Evolutionary conservation across 805 yeast species (phyloP).

Genomic region (Wickerhamomyces sydowiorum): DNA sequence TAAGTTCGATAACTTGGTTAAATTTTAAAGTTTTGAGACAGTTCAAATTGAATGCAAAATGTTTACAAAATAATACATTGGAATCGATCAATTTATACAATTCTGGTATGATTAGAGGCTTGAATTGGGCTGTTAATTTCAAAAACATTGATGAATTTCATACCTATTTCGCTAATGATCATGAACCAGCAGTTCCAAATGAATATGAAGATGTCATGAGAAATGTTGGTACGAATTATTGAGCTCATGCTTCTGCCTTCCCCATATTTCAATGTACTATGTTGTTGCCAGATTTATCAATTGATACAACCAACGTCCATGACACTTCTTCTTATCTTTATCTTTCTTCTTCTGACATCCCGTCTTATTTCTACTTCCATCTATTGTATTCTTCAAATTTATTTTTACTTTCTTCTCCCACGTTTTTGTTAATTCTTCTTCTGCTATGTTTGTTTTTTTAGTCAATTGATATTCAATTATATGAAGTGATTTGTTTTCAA

Average conservation of each 20-base stretch:
- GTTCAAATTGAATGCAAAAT: conserved; percentile 18
- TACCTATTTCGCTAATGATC: conserved; percentile 12
- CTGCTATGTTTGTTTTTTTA: neutral
- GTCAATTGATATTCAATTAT: no score
- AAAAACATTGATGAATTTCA: conserved; percentile 7
- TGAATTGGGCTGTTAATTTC: conserved; percentile 37
- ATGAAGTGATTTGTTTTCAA: neutral
- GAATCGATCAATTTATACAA: conserved; percentile 33
- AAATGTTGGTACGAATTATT: conserved; percentile 22
- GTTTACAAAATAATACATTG: conserved; percentile 11
- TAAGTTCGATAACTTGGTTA: conserved; percentile 44
- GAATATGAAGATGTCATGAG: conserved; percentile 9
- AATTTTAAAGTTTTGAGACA: conserved; percentile 31
- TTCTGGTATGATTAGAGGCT: conserved; percentile 43
- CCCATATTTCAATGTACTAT: neutral
- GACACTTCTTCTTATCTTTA: no score
- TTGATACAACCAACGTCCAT: no score
- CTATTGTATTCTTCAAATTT: no score
- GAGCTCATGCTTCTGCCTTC: neutral
- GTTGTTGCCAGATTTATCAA: neutral
- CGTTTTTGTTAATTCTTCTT: neutral
- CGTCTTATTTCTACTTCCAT: no score
- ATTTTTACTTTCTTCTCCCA: neutral
- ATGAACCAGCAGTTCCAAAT: conserved; percentile 8
- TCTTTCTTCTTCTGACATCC: no score